Evolutionary conservation across 805 yeast species (phyloP).

Genomic region (Phaffomyces opuntiae): DNA sequence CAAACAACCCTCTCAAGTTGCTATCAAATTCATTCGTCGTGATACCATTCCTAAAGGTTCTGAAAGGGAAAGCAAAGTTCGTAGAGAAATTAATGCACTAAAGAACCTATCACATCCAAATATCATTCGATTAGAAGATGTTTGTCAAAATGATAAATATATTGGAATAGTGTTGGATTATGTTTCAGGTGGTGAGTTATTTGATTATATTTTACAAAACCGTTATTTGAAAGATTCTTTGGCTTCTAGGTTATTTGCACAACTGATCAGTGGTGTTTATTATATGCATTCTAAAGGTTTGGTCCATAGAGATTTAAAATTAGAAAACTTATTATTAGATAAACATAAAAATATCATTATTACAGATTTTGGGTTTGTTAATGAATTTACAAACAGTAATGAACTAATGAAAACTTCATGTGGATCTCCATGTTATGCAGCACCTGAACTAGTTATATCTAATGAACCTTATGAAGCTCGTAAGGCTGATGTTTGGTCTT

Average conservation of each 20-base stretch:
- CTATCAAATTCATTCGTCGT: conserved; percentile 85
- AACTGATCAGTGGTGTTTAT: conserved; percentile 87
- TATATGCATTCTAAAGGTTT: conserved; percentile 68
- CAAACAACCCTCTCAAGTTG: conserved; percentile 65
- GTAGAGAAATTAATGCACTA: conserved; percentile 87
- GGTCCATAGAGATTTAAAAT: conserved; percentile 68
- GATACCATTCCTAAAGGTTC: conserved; percentile 84
- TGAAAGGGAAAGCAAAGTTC: conserved; percentile 82
- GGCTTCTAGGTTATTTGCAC: conserved; percentile 88
- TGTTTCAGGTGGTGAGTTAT: conserved; percentile 96
- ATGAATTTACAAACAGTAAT: conserved; percentile 52
- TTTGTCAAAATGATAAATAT: conserved; percentile 86
- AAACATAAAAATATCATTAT: conserved; percentile 55
- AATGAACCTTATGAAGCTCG: conserved; percentile 84
- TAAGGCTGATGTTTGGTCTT: conserved; percentile 94
- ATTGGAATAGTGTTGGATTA: conserved; percentile 95
- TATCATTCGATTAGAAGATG: conserved; percentile 86
- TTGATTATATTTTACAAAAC: conserved; percentile 84
- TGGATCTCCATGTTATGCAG: conserved; percentile 98
- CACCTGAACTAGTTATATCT: conserved; percentile 91
- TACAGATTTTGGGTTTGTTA: conserved; percentile 85
- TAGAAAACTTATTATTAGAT: conserved; percentile 59
- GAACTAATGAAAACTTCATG: conserved; percentile 92
- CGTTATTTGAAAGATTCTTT: conserved; percentile 79
- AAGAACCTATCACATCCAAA: conserved; percentile 87